A percentile compares a stretch with the other conserved stretches of the same genome.
phyloP scores from a whole-genome alignment of 257 asterid genomes.

The Jaltomata sinuosa region DNA sequence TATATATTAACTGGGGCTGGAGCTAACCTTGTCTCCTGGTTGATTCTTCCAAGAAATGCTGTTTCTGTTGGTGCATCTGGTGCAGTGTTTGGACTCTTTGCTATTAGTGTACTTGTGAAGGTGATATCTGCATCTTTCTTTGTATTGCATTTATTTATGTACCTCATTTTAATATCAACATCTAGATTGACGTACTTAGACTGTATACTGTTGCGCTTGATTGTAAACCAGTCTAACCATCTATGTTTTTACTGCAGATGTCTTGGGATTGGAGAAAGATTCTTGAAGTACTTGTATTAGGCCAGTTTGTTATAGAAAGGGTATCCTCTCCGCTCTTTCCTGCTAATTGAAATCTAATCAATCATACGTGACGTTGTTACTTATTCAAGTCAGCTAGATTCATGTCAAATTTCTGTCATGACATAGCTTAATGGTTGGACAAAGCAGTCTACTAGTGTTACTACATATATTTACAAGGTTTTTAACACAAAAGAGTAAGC shows the following conservation, averaged over 20 bases:
- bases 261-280: conserved; percentile 99
- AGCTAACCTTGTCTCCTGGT: conserved; percentile 94
- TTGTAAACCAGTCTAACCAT: not conserved
- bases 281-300: conserved; percentile 86
- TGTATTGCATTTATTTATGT: not conserved
- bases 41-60: conserved; percentile 82
- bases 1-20: conserved; percentile 91
- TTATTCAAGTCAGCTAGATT: not conserved
- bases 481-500: not conserved
- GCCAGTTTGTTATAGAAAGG: conserved; percentile 94
- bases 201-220: not conserved
- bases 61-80: conserved; percentile 98
- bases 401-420: not conserved
- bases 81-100: conserved; percentile 95
- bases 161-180: not conserved
- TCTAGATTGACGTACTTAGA: not conserved
- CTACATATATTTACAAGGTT: not conserved
- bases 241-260: conserved; percentile 42
- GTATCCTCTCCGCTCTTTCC: conserved; percentile 22
- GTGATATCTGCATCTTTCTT: conserved; percentile 6
- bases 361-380: not conserved
- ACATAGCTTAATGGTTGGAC: not conserved
- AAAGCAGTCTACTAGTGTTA: not conserved
- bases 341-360: not conserved
- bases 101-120: conserved; percentile 93